Base-by-base conservation (phyloP, 805 yeast genomes). In the Henningerozyma blattae region DNA sequence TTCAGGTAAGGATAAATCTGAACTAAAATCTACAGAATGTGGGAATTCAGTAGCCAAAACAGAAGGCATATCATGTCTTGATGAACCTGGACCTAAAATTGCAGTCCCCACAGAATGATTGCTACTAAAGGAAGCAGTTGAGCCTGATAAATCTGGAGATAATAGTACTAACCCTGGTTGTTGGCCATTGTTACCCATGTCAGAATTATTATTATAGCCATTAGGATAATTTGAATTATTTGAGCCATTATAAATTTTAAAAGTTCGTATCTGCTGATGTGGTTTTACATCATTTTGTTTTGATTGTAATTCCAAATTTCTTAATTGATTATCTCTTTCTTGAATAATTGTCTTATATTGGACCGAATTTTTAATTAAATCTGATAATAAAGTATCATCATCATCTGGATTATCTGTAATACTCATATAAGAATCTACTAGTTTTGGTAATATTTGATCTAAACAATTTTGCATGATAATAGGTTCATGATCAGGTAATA, bases 401-500 rank as follows among this genome's bases (percentile, higher is more conserved):
- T 7, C 15, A 13, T 28, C 10, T 18, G 14, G 19, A 14, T 43
- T 43, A 22, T 46, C 48, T 4, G 44, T 46, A 31, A 39, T 39
- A 1, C 31, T 33, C 7, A 53, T 53, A 34, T 48, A 52, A 22
- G 39, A 37, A 4, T 48, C 42, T 15, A 50, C 40, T 7, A 56
- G 41, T 35, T 48, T 53, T n/a, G 61, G 52, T 2, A 57, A 51
- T 28, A 64, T 42, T 15, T 50, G 39, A 13, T 54, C 52, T 26
- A 65, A 38, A 3, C 61, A 47, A 30, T 40, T 38, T n/a, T 46
- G 47, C 5, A 80, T 68, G 7, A 86, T 66, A 27, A 56, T 61
- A 3, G 95, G 94, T 9, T 74, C 72, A 3, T 83, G 73, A 52
- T 86, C 95, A 2, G 97, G 97, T 42, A 89, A 63, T 24, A 89